phyloP scores from a whole-genome alignment of 129 eudicot genomes.

The Silybum marianum region DNA sequence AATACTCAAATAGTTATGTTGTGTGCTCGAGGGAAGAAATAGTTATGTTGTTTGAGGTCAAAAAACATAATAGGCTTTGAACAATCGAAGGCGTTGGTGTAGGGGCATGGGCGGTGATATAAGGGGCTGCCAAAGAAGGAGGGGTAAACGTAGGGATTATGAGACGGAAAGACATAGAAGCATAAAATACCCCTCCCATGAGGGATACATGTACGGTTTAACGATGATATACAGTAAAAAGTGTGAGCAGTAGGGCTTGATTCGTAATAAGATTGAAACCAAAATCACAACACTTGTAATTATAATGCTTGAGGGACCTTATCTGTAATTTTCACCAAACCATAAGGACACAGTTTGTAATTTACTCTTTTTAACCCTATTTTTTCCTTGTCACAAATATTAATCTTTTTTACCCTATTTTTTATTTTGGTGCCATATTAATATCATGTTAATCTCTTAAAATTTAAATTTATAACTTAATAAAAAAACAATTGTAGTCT shows the following conservation, averaged over 20 bases:
- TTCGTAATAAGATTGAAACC: no score
- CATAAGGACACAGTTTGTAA: background rate
- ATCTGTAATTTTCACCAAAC: background rate
- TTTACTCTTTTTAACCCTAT: no score
- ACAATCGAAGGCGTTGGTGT: background rate
- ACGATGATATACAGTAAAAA: no score
- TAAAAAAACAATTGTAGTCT: no score
- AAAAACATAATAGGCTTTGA: constrained; percentile 62
- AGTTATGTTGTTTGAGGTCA: constrained; percentile 60
- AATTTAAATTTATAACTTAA: no score
- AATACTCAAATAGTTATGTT: constrained; percentile 31
- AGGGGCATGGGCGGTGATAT: no score
- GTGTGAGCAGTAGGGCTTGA: background rate
- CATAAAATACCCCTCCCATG: no score
- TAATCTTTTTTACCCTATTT: no score
- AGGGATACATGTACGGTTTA: no score
- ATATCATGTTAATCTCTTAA: no score
- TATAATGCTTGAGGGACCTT: background rate
- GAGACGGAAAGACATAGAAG: background rate
- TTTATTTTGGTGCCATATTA: no score
- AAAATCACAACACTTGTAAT: background rate
- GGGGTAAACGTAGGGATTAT: background rate
- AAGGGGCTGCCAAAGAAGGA: background rate
- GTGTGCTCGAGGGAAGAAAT: constrained; percentile 61
- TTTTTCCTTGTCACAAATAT: background rate